Evolutionary conservation across 495 filamentous ascomycete species (phyloP).

Genomic region (Neohortaea acidophila): DNA sequence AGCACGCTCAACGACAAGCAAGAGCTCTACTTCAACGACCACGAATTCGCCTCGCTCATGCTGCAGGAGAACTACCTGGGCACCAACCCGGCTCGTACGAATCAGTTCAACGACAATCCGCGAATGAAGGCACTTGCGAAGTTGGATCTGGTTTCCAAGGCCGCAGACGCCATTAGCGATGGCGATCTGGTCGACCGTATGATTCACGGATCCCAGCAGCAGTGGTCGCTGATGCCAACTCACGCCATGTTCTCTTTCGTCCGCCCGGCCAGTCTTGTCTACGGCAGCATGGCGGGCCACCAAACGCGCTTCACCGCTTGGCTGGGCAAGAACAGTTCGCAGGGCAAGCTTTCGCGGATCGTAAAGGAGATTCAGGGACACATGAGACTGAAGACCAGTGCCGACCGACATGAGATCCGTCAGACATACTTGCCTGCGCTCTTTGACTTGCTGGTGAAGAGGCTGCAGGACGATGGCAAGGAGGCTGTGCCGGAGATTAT

Average conservation of each 20-base stretch:
- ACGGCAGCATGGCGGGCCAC: slow-evolving; percentile 48
- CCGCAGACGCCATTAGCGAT: slow-evolving; percentile 89
- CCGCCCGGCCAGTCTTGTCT: slow-evolving; percentile 74
- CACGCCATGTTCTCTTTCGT: slow-evolving; percentile 97
- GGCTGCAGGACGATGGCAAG: slow-evolving; percentile 27
- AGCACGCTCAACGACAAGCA: slow-evolving; percentile 89
- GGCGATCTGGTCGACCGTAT: slow-evolving; percentile 93
- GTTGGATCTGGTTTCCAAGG: slow-evolving; percentile 70
- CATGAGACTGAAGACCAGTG: slow-evolving; percentile 81
- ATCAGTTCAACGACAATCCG: slow-evolving; percentile 33
- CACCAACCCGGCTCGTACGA: slow-evolving; percentile 53
- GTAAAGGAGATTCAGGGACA: slow-evolving; percentile 93
- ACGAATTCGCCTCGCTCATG: slow-evolving; percentile 93
- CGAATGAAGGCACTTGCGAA: slow-evolving; percentile 59
- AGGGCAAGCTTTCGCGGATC: slow-evolving; percentile 65
- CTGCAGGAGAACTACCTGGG: slow-evolving; percentile 94
- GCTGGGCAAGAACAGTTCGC: slow-evolving; percentile 90
- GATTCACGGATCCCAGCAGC: slow-evolving; percentile 96
- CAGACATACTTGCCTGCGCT: slow-evolving; percentile 85
- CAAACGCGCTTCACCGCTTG: slow-evolving; percentile 63
- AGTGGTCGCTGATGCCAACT: slow-evolving; percentile 94
- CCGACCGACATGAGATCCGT: slow-evolving; percentile 85
- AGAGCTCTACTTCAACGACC: slow-evolving; percentile 97
- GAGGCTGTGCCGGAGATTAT: slow-evolving; percentile 37
- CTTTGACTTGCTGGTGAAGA: slow-evolving; percentile 66